A percentile compares a stretch with the other conserved stretches of the same genome.
phyloP scores from a whole-genome alignment of 2,329 filamentous ascomycete species.

The Colletotrichum musicola region DNA sequence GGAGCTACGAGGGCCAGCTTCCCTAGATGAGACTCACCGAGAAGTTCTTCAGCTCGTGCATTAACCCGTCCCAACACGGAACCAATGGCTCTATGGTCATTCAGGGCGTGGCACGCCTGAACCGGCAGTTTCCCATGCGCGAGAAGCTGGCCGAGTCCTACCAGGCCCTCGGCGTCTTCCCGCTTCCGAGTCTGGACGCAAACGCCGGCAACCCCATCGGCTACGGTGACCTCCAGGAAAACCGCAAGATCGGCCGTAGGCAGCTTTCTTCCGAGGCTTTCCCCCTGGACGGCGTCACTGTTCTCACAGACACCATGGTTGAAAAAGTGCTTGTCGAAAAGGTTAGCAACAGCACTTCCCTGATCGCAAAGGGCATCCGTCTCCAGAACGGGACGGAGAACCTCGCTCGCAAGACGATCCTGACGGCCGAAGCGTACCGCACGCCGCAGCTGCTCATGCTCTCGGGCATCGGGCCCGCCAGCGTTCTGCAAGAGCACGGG shows the following conservation, averaged over 20 bases:
- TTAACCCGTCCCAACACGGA: constrained; percentile 52
- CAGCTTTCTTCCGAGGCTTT: constrained; percentile 43
- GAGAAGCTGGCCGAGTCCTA: constrained; percentile 52
- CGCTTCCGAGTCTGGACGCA: constrained; percentile 43
- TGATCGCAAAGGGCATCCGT: constrained; percentile 45
- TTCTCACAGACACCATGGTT: constrained; percentile 43
- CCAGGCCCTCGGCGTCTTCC: constrained; percentile 52
- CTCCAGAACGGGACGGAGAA: constrained; percentile 44
- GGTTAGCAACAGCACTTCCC: constrained; percentile 9
- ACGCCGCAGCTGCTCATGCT: constrained; percentile 64
- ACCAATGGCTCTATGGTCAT: constrained; percentile 53
- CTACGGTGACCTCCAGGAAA: constrained; percentile 49
- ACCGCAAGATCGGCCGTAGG: constrained; percentile 42
- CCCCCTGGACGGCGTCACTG: constrained; percentile 43
- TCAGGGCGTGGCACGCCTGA: constrained; percentile 45
- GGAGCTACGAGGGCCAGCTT: constrained; percentile 59
- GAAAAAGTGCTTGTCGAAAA: constrained; percentile 38
- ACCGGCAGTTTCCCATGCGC: constrained; percentile 54
- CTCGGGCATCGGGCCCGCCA: constrained; percentile 62
- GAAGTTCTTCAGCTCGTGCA: constrained; percentile 42
- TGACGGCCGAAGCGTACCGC: constrained; percentile 62
- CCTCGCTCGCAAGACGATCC: constrained; percentile 51
- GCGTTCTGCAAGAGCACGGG: constrained; percentile 53
- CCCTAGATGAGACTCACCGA: constrained; percentile 60
- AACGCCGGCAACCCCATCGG: constrained; percentile 48